A percentile compares a stretch with the other conserved stretches of the same genome.
Conservation (phyloP, 2,329 filamentous ascomycete species). For the Cladosporium sp. region DNA sequence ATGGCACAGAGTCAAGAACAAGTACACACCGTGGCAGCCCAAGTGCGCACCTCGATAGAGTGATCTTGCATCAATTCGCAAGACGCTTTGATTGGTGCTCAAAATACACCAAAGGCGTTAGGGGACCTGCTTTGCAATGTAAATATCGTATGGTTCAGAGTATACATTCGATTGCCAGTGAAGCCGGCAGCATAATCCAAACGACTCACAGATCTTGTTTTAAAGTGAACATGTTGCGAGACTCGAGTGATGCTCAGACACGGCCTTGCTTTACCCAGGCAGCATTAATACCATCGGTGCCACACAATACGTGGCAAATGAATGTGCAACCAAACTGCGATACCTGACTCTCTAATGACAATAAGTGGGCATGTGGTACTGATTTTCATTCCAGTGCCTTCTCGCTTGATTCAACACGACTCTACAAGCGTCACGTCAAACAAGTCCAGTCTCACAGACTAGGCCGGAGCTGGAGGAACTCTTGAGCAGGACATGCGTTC, state of each 20-base stretch:
- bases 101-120: slow-evolving; percentile 15
- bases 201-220: neutral
- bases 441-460: too few relatives aligned
- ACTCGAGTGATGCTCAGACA: too few relatives aligned
- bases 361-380: too few relatives aligned
- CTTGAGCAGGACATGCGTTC: too few relatives aligned
- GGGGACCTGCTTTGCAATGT: slow-evolving; percentile 20
- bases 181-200: neutral
- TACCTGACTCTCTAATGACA: too few relatives aligned
- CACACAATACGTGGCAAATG: too few relatives aligned
- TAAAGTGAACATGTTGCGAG: too few relatives aligned
- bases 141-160: slow-evolving; percentile 19
- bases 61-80: neutral
- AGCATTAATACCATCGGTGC: too few relatives aligned
- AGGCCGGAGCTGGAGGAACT: too few relatives aligned
- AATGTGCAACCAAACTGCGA: too few relatives aligned
- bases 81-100: slow-evolving; percentile 1
- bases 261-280: too few relatives aligned
- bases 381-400: too few relatives aligned
- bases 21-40: slow-evolving; percentile 52
- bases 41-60: slow-evolving; percentile 44
- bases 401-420: neutral
- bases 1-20: slow-evolving; percentile 47
- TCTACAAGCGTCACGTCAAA: neutral
- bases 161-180: neutral